A percentile compares a stretch with the other conserved stretches of the same genome.
phyloP scores from a whole-genome alignment of 1,284 basidiomycete genomes.

The Ganoderma leucocontextum region DNA sequence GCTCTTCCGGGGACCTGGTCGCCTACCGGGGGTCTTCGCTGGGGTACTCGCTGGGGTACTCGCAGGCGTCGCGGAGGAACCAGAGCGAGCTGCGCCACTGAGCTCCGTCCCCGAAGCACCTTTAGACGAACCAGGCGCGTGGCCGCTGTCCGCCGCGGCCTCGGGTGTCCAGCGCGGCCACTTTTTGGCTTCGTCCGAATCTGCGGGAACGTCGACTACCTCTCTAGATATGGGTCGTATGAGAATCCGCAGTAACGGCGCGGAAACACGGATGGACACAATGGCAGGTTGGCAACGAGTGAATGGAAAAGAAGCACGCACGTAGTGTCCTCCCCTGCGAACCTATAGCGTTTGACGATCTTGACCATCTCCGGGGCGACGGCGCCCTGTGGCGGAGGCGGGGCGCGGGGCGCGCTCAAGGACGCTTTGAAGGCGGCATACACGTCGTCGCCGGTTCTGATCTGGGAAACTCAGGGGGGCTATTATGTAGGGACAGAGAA shows the following conservation, averaged over 20 bases:
- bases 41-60: slow-evolving; percentile 27
- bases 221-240: slow-evolving; percentile 54
- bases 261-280: neutral
- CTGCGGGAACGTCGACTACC: slow-evolving; percentile 72
- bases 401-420: slow-evolving; percentile 19
- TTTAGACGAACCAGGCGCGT: slow-evolving; percentile 18
- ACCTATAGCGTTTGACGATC: slow-evolving; percentile 72
- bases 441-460: slow-evolving; percentile 27
- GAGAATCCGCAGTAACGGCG: slow-evolving; percentile 33
- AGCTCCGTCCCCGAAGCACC: slow-evolving; percentile 23
- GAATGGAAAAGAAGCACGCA: slow-evolving; percentile 47
- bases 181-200: slow-evolving; percentile 75
- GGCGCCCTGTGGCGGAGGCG: slow-evolving; percentile 11
- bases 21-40: slow-evolving; percentile 44
- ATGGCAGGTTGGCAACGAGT: slow-evolving; percentile 1
- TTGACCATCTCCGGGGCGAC: slow-evolving; percentile 50
- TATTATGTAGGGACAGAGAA: slow-evolving; percentile 4
- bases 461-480: slow-evolving; percentile 30
- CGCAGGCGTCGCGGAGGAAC: slow-evolving; percentile 28
- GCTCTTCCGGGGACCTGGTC: slow-evolving; percentile 70
- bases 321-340: slow-evolving; percentile 78
- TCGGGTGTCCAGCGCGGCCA: slow-evolving; percentile 67
- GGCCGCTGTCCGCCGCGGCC: slow-evolving; percentile 22
- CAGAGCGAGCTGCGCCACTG: slow-evolving; percentile 22
- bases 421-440: slow-evolving; percentile 35